phyloP scores from a whole-genome alignment of 306 rosid genomes.

The Notholithocarpus densiflorus region DNA sequence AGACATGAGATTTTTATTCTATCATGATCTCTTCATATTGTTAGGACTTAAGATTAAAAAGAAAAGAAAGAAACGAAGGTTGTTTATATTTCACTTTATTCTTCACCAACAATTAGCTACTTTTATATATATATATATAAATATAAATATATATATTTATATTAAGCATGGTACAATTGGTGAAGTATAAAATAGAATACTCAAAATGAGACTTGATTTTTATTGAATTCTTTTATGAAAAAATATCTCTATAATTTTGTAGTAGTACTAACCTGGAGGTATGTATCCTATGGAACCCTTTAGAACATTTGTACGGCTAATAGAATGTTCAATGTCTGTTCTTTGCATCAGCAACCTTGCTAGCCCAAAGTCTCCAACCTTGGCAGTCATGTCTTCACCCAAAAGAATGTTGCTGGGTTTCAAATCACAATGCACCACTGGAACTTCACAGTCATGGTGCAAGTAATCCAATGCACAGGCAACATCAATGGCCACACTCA shows the following conservation, averaged over 20 bases:
- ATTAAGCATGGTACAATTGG: neutral
- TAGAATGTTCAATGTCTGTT: constrained; percentile 26
- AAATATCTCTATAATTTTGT: neutral
- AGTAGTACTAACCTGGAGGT: constrained; percentile 61
- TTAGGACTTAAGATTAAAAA: too few species aligned
- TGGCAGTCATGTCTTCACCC: constrained; percentile 58
- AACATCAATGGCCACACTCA: constrained; percentile 57
- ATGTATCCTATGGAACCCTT: constrained; percentile 81
- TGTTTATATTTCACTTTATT: too few species aligned
- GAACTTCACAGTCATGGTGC: constrained; percentile 61
- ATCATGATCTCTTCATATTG: too few species aligned
- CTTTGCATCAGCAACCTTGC: constrained; percentile 54
- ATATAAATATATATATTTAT: neutral
- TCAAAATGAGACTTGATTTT: too few species aligned
- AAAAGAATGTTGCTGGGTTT: constrained; percentile 78
- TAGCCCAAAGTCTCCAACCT: constrained; percentile 77
- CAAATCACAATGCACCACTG: constrained; percentile 74
- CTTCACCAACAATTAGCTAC: too few species aligned
- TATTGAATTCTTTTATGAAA: too few species aligned
- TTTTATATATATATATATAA: too few species aligned
- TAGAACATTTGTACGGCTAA: constrained; percentile 51
- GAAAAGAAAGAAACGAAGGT: too few species aligned
- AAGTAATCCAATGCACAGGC: constrained; percentile 64
- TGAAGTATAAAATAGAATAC: too few species aligned
- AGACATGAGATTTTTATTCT: too few species aligned